Evolutionary conservation across 2,329 filamentous ascomycete genomes (phyloP).

Genomic region (Penicillium sp.): DNA sequence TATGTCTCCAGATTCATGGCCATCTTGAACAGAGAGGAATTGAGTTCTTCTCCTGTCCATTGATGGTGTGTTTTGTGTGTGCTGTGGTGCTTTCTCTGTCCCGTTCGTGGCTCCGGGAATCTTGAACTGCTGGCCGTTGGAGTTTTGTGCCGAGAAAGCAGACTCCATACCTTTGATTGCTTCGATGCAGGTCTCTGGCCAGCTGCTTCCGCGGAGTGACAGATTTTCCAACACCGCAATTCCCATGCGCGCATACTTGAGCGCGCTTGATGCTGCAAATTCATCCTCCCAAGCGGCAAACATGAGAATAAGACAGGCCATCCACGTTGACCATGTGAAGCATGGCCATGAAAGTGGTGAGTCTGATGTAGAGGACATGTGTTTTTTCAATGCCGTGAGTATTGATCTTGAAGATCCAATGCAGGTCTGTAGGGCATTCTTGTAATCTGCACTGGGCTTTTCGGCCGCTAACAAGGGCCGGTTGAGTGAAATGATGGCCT

Average conservation of each 20-base stretch:
- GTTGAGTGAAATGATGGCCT: constrained; percentile 54
- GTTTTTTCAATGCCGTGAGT: constrained; percentile 43
- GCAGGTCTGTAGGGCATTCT: constrained; percentile 53
- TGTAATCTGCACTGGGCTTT: constrained; percentile 46
- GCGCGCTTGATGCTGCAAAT: constrained; percentile 39
- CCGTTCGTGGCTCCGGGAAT: not conserved
- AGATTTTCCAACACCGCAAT: constrained; percentile 37
- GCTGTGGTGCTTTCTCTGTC: not conserved
- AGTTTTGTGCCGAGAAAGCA: constrained; percentile 19
- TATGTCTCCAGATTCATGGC: not conserved
- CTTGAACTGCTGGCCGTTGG: not conserved
- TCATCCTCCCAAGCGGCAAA: constrained; percentile 53
- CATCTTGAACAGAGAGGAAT: not conserved
- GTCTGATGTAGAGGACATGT: constrained; percentile 17
- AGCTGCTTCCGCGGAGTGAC: constrained; percentile 35
- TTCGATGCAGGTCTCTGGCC: constrained; percentile 43
- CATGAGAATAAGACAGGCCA: constrained; percentile 54
- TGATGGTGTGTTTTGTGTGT: not conserved
- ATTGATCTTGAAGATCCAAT: constrained; percentile 54
- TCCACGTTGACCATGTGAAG: constrained; percentile 57
- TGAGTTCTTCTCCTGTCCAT: not conserved
- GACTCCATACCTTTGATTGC: constrained; percentile 38
- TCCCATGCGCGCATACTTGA: constrained; percentile 41
- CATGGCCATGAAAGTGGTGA: constrained; percentile 52
- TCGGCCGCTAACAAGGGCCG: constrained; percentile 53